Base-by-base conservation (phyloP, 2,329 filamentous ascomycete species). In the Chrysosporium keratinophilum region DNA sequence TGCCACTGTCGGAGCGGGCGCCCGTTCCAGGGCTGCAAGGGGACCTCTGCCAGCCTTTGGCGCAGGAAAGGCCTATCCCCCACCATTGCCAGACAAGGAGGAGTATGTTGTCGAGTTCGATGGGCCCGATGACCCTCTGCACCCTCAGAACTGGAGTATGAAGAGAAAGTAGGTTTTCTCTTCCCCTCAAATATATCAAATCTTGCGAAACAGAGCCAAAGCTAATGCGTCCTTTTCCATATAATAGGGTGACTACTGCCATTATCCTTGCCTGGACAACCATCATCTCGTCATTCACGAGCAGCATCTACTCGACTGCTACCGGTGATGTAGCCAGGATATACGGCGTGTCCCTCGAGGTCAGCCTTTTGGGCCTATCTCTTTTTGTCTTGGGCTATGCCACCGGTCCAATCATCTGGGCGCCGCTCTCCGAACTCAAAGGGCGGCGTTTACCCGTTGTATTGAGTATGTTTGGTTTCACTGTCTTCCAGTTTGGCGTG, bases 111-210 rank as follows among this genome's bases (percentile, higher is more conserved):
- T 81, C 11, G 79, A 88, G 68, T 95, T 95, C 64, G 84, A 90
- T 61, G 89, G 88, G 0, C 84, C 82, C 1, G 78, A 89, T 59
- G 89, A 95, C 63, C 88, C 88, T 1, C 65, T 90, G 56, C 88
- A 95, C 68, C 85, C 88, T 1, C 86, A 91, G 71, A 95, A 95
- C 67, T 95, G 89, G 89, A 78, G 85, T 0, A 64, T 86, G 52
- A 79, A 73, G 65, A 90, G 87, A 74, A 95, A 95, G 81, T 81
- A 68, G 64, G 77, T 75, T 14, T 15, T 10, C 14, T 3, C 2
- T 5, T 44, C 9, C 28, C 17, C 20, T 10, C 17, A 3, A n/a
- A 2, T n/a, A 20, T 23, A 35, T 33, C 35, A 34, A n/a, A 28
- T 39, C 39, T 35, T 9, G 5, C 12, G 3, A 14, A 37, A 17